phyloP scores from a whole-genome alignment of 1,284 basidiomycete species.

The Ceraceosorus bombacis region DNA sequence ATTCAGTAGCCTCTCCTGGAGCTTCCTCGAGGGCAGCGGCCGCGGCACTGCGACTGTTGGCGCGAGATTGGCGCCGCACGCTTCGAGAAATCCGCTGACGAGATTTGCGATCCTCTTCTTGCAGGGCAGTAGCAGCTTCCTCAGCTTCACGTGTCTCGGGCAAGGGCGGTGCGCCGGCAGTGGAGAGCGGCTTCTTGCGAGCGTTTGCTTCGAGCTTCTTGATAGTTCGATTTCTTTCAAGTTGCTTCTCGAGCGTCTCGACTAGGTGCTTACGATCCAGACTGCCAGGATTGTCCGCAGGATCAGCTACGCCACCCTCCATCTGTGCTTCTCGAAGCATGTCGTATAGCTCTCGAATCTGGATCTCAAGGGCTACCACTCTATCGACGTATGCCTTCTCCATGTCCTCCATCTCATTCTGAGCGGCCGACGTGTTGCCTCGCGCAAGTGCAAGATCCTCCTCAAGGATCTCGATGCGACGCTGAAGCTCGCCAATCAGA shows the following conservation, averaged over 20 bases:
- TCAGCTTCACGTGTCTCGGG: conserved; percentile 8
- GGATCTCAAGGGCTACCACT: conserved; percentile 77
- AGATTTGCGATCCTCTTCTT: conserved; percentile 6
- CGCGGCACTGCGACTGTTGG: not conserved
- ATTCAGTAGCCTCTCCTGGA: conserved; percentile 7
- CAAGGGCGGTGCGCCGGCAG: not conserved
- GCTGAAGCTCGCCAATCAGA: conserved; percentile 72
- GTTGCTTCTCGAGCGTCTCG: conserved; percentile 47
- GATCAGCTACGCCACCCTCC: conserved; percentile 19
- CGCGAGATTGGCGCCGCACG: conserved; percentile 24
- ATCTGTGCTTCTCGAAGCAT: conserved; percentile 72
- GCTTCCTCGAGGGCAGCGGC: conserved; percentile 7
- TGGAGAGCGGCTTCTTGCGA: conserved; percentile 19
- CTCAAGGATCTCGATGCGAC: conserved; percentile 65
- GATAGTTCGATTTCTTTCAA: conserved; percentile 47
- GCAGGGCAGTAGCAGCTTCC: not conserved
- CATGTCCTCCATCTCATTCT: conserved; percentile 66
- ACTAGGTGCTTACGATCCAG: conserved; percentile 56
- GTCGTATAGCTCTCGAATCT: conserved; percentile 87
- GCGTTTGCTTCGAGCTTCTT: conserved; percentile 48
- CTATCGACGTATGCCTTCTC: conserved; percentile 75
- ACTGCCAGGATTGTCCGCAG: conserved; percentile 16
- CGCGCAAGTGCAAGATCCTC: conserved; percentile 71
- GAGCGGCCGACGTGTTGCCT: conserved; percentile 56
- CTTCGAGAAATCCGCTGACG: conserved; percentile 27